Conservation (phyloP, 108 stramenopile species). For the Parietichytrium sp. region DNA sequence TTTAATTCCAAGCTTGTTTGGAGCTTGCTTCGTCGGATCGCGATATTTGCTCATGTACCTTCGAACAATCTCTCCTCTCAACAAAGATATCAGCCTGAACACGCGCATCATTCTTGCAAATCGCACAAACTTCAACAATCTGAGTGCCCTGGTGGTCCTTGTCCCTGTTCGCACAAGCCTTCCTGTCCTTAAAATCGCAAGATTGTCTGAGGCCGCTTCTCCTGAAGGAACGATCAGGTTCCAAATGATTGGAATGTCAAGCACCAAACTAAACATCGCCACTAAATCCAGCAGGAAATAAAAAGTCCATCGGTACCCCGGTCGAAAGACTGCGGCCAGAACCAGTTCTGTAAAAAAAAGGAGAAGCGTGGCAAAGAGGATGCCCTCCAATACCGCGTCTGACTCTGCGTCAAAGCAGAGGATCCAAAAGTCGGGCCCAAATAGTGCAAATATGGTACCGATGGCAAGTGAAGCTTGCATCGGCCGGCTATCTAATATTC, state of each 20-base stretch:
- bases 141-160: background rate
- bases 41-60: background rate
- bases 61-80: background rate
- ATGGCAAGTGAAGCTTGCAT: background rate
- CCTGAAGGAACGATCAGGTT: background rate
- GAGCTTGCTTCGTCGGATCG: background rate
- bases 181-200: constrained; percentile 11
- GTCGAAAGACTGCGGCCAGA: background rate
- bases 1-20: background rate
- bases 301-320: background rate
- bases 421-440: background rate
- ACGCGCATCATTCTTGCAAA: constrained; percentile 10
- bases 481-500: background rate
- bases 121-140: background rate
- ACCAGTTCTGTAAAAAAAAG: background rate
- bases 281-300: constrained; percentile 2
- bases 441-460: constrained; percentile 12
- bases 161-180: background rate
- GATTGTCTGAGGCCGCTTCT: background rate
- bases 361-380: background rate
- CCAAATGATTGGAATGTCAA: constrained; percentile 11
- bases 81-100: background rate
- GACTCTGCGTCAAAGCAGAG: background rate
- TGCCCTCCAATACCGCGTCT: background rate
- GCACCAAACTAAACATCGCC: background rate